These are phyloP conservation scores for Fusarium coicis DNA, from an alignment of 2,329 filamentous ascomycete genomes.

Conservation along the genomic window DNA sequence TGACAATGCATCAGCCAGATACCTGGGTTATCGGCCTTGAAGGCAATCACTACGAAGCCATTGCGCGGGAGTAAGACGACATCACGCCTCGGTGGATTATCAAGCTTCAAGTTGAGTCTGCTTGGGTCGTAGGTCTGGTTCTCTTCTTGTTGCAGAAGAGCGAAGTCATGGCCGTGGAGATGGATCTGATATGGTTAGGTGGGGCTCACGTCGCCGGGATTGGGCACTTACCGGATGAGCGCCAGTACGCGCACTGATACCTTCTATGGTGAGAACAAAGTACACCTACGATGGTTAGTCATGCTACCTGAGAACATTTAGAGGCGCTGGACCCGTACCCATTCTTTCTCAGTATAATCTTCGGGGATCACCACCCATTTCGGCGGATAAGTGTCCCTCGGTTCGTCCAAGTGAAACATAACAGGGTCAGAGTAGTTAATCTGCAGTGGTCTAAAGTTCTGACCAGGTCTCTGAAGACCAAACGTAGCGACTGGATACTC, in stretches of 20 bases:
- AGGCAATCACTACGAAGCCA: slow-evolving; percentile 59
- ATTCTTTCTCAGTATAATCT: slow-evolving; percentile 32
- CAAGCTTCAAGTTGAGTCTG: slow-evolving; percentile 26
- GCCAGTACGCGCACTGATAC: neutral
- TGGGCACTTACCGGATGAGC: slow-evolving; percentile 34
- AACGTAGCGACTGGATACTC: slow-evolving; percentile 27
- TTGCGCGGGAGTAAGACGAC: slow-evolving; percentile 56
- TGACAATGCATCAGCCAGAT: slow-evolving; percentile 62
- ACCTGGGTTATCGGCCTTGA: slow-evolving; percentile 60
- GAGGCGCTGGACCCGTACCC: neutral
- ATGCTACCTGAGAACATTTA: accelerated
- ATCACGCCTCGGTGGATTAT: slow-evolving; percentile 63
- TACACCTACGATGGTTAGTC: slow-evolving; percentile 10
- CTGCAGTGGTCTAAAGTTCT: slow-evolving; percentile 26
- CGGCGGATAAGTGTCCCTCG: neutral
- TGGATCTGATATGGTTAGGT: slow-evolving; percentile 14
- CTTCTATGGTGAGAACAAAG: slow-evolving; percentile 31
- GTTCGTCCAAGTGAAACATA: slow-evolving; percentile 27
- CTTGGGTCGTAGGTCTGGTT: slow-evolving; percentile 11
- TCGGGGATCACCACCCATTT: slow-evolving; percentile 38
- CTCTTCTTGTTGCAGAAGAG: slow-evolving; percentile 30
- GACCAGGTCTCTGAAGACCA: slow-evolving; percentile 16
- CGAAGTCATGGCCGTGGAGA: slow-evolving; percentile 41
- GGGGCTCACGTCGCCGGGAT: accelerated
- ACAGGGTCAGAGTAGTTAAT: slow-evolving; percentile 31